A percentile compares a stretch with the other conserved stretches of the same genome.
Conservation (phyloP, 208 protist genomes). For the Acanthamoeba sp. region DNA sequence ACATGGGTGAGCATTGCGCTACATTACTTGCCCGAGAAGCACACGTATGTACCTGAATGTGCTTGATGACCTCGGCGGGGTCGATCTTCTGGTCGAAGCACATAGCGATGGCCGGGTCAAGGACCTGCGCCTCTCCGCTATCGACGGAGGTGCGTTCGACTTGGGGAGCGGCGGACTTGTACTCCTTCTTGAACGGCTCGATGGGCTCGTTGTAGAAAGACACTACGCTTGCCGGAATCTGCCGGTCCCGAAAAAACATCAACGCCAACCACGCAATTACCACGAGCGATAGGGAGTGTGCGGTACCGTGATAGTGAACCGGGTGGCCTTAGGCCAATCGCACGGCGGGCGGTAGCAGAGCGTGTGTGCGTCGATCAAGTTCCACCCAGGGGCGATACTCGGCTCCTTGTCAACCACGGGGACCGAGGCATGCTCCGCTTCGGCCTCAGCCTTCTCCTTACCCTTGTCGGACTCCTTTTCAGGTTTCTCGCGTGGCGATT, state of each 20-base stretch:
- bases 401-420: neutral
- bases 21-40: neutral
- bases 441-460: neutral
- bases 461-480: neutral
- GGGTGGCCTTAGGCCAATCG: neutral
- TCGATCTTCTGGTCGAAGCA: conserved; percentile 72
- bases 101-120: conserved; percentile 55
- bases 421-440: neutral
- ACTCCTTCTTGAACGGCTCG: conserved; percentile 41
- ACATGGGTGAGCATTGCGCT: neutral
- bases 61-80: conserved; percentile 5
- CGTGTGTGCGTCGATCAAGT: conserved; percentile 6
- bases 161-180: neutral
- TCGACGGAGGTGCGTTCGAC: conserved; percentile 8
- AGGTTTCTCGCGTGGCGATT: neutral
- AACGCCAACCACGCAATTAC: neutral
- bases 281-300: neutral
- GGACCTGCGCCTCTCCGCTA: conserved; percentile 10
- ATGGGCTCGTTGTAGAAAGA: conserved; percentile 72
- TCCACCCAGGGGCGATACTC: neutral
- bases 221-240: conserved; percentile 32
- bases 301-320: conserved; percentile 1
- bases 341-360: neutral
- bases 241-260: neutral
- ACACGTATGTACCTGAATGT: conserved; percentile 41